Percentiles rank a stretch among this genome's conserved stretches.
Conservation (phyloP, 805 yeast genomes). For the Candida manassasensis region DNA sequence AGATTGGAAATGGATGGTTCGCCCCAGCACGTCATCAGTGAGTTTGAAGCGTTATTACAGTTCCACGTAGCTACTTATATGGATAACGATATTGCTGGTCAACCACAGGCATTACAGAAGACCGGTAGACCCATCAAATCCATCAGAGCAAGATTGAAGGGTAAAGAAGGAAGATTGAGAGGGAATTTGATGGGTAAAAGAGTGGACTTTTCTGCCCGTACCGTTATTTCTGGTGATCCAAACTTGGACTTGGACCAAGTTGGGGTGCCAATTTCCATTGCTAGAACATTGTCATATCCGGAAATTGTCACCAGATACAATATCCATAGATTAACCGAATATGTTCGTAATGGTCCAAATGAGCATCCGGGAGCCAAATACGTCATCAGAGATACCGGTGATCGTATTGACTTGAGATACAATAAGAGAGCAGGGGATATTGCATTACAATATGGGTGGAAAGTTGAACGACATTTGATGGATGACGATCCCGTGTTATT, state of each 20-base stretch:
- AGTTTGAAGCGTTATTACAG: slow-evolving; percentile 90
- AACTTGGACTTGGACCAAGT: slow-evolving; percentile 96
- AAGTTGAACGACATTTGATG: slow-evolving; percentile 96
- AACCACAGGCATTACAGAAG: slow-evolving; percentile 97
- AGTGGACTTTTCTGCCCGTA: slow-evolving; percentile 98
- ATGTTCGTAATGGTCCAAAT: slow-evolving; percentile 96
- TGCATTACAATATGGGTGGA: slow-evolving; percentile 98
- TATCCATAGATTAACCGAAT: slow-evolving; percentile 86
- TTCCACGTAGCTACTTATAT: slow-evolving; percentile 98
- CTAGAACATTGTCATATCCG: slow-evolving; percentile 92
- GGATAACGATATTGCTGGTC: slow-evolving; percentile 99
- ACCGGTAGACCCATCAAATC: slow-evolving; percentile 98
- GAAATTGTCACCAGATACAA: slow-evolving; percentile 97
- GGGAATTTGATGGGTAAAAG: slow-evolving; percentile 99
- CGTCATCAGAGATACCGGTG: slow-evolving; percentile 97
- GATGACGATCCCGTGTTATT: slow-evolving; percentile 96
- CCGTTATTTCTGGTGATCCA: slow-evolving; percentile 99
- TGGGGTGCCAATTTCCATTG: slow-evolving; percentile 97
- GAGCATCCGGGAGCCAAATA: slow-evolving; percentile 99
- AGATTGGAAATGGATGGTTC: slow-evolving; percentile 97
- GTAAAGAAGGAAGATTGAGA: slow-evolving; percentile 98
- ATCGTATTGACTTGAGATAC: slow-evolving; percentile 94
- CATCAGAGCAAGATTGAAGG: slow-evolving; percentile 98
- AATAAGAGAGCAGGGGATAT: slow-evolving; percentile 98
- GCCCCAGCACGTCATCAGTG: slow-evolving; percentile 96